Evolutionary conservation across 306 rosid genomes (phyloP), one percentile per base, ranked within the genome.

Genomic region (Cucumis cinereus): DNA sequence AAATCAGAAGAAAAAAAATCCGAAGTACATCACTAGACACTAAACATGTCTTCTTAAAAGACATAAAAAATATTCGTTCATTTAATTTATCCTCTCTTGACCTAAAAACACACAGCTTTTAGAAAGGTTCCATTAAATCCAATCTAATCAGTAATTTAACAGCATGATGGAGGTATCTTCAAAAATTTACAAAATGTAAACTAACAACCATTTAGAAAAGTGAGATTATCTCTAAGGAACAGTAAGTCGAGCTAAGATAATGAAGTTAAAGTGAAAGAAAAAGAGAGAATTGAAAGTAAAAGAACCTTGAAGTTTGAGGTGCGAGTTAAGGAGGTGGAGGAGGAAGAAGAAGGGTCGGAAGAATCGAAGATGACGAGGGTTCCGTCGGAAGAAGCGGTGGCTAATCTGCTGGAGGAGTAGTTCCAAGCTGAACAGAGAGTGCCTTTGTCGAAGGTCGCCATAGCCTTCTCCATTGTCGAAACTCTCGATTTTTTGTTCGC

Each of bases 391-490:
- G 96, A 89, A 75, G 85, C 99, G 33, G 90, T 63, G 83, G 93
- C 96, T 24, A 94, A 87, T 81, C 95, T 82, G 26, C 5, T 80
- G 38, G 82, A 83, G 72, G 82, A 83, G 84, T 84, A 82, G 81
- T 90, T 94, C 97, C 99, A 92, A 2, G 93, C 86, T 0, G 96
- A 86, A 86, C 96, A 94, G 17, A 77, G 70, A 3, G 96, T 85
- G 56, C 91, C 93, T 70, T 80, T 71, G 1, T 89, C 92, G 19
- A 92, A 87, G 20, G 30, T 86, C 86, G 87, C 80, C 83, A 94
- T 63, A 57, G 91, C 85, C 63, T 89, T 89, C 79, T 86, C 99
- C 98, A 91, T 87, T 30, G 16, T 87, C 33, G 16, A 2, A 60
- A 15, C 45, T 59, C 58, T 47, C 55, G 3, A 22, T 45, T 26